Evolutionary conservation across 768 basidiomycete species (phyloP), one percentile per base, ranked within the genome.

Genomic region (Saitozyma sp.): DNA sequence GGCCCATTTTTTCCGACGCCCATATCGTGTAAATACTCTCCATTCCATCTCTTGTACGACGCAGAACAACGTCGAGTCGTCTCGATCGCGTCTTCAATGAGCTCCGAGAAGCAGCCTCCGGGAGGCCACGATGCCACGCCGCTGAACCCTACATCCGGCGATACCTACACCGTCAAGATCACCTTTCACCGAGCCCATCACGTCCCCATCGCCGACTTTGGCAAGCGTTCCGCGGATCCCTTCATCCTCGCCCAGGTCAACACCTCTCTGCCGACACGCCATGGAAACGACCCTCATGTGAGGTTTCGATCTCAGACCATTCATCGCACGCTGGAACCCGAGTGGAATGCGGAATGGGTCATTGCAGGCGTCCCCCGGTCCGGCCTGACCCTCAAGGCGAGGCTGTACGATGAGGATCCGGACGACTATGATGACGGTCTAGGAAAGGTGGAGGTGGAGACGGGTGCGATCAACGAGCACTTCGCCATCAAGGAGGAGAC

Each of bases 351-450:
- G 1, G 43, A 43, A 5, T 78, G 76, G 76, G 58, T 66, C 9
- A 63, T 78, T 4, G 74, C 68, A 13, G 76, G 76, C 1, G 57
- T 78, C 8, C 74, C 76, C 0, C 61, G 59, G 37, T 60, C 63
- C 16, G 76, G 76, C 4, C 58, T 74, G n/a, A 63, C 50, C 10
- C 53, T 78, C 14, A 65, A 64, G 10, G 59, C 63, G 5, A 61
- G 70, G 50, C 58, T 78, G 39, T 69, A 66, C 49, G 77, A 78
- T 57, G 77, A 78, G 50, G 77, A 78, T 64, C 68, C 70, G n/a
- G 63, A 60, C 10, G 68, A 74, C 46, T 66, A 73, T 46, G 77
- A 78, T 68, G 77, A 78, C 57, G 37, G 69, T 11, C 59, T 78
- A 11, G 77, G 77, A 0, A 71, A 71, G 54, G 54, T 78, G 17